Evolutionary conservation across 768 basidiomycete genomes (phyloP).

Genomic region (Boletus sensibilis): DNA sequence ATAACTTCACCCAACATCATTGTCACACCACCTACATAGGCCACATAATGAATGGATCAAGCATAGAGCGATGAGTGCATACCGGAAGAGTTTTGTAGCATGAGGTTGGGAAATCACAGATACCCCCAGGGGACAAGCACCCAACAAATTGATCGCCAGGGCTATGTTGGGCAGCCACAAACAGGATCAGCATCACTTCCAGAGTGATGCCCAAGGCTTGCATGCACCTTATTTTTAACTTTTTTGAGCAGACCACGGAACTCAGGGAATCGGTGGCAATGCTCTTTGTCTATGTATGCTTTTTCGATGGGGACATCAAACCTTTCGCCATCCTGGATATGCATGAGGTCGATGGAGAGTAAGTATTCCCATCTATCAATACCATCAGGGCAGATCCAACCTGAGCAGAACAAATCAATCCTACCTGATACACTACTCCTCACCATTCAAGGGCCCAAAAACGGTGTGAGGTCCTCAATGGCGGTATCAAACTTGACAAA

Average conservation of each 20-base stretch:
- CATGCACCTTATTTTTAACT: constrained; percentile 60
- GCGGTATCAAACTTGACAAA: constrained; percentile 86
- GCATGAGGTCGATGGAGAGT: constrained; percentile 82
- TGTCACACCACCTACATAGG: constrained; percentile 47
- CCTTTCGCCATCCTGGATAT: constrained; percentile 64
- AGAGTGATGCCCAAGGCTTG: neutral
- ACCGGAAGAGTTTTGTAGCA: constrained; percentile 40
- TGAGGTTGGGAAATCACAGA: constrained; percentile 67
- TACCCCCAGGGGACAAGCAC: constrained; percentile 91
- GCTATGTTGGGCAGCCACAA: constrained; percentile 88
- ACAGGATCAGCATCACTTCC: neutral
- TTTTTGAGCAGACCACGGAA: constrained; percentile 62
- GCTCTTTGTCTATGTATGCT: constrained; percentile 59
- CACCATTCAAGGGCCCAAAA: constrained; percentile 68
- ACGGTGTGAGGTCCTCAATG: constrained; percentile 78
- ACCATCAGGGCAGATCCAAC: neutral
- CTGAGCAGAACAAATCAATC: neutral
- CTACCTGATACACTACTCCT: constrained; percentile 60
- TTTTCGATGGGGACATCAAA: constrained; percentile 57
- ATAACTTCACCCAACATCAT: constrained; percentile 63
- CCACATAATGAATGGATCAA: neutral
- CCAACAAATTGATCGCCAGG: constrained; percentile 90
- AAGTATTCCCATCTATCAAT: constrained; percentile 63
- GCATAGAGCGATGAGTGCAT: neutral
- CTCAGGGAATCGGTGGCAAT: constrained; percentile 73